phyloP scores from a whole-genome alignment of 352 stramenopile species.

The Pythium periplocum region DNA sequence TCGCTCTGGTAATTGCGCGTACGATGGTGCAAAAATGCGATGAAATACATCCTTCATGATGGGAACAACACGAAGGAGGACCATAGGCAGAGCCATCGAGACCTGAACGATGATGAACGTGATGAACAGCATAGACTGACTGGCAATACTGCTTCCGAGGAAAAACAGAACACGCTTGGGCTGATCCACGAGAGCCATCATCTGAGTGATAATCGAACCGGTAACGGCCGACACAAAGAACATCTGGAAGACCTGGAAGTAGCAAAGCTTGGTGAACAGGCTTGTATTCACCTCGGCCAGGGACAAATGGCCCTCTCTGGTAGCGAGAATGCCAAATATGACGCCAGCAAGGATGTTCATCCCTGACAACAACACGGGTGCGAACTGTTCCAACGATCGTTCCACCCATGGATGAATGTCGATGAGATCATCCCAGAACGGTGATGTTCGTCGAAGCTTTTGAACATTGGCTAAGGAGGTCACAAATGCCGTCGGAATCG shows the following conservation, averaged over 20 bases:
- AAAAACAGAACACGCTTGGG: conserved; percentile 58
- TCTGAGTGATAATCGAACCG: conserved; percentile 53
- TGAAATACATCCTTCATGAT: conserved; percentile 41
- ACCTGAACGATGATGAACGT: conserved; percentile 73
- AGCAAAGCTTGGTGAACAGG: conserved; percentile 70
- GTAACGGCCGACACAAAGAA: conserved; percentile 76
- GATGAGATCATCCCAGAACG: conserved; percentile 35
- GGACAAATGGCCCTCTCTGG: conserved; percentile 59
- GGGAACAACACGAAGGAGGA: conserved; percentile 53
- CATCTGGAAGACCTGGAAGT: conserved; percentile 79
- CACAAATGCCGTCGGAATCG: conserved; percentile 70
- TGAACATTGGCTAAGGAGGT: conserved; percentile 69
- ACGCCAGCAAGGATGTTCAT: conserved; percentile 69
- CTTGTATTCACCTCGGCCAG: conserved; percentile 60
- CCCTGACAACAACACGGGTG: conserved; percentile 51
- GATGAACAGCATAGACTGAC: conserved; percentile 79
- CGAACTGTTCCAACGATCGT: conserved; percentile 51
- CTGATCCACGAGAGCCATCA: conserved; percentile 58
- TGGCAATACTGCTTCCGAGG: conserved; percentile 59
- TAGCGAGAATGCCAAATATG: conserved; percentile 63
- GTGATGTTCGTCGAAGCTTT: conserved; percentile 47
- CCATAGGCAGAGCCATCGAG: conserved; percentile 54
- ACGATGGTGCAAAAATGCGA: conserved; percentile 39
- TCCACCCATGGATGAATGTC: conserved; percentile 45
- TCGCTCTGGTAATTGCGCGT: conserved; percentile 36